Conservation (phyloP, 1,139 yeast genomes). For the Magnusiomyces paraingens region DNA sequence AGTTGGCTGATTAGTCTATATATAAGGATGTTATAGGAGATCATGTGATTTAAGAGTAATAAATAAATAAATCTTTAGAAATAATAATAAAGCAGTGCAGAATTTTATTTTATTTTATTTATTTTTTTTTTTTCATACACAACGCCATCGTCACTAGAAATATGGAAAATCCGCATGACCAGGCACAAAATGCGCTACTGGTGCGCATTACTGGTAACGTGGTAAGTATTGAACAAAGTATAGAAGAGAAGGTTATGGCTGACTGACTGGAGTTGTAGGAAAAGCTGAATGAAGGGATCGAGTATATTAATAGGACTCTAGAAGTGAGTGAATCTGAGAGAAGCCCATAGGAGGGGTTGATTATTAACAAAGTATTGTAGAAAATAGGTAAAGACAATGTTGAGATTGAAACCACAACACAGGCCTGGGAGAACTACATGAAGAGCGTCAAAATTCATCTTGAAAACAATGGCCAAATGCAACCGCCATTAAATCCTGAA, state of each 20-base stretch:
- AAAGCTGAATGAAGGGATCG: conserved; percentile 64
- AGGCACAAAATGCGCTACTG: conserved; percentile 70
- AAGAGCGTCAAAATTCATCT: conserved; percentile 66
- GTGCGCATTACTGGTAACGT: conserved; percentile 72
- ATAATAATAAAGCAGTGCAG: background rate
- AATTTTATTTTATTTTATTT: background rate
- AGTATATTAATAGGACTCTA: conserved; percentile 53
- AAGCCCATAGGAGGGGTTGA: background rate
- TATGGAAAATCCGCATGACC: conserved; percentile 90
- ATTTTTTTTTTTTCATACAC: background rate
- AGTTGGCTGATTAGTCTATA: background rate
- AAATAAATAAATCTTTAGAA: background rate
- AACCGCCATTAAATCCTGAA: conserved; percentile 40
- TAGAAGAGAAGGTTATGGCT: background rate
- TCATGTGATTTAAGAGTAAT: background rate
- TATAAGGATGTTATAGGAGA: background rate
- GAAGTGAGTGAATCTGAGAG: conserved; percentile 34
- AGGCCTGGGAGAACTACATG: conserved; percentile 76
- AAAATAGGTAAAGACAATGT: conserved; percentile 61
- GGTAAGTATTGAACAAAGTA: conserved; percentile 29
- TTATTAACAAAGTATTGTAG: conserved; percentile 19
- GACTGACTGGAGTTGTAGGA: conserved; percentile 35
- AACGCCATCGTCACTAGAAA: background rate
- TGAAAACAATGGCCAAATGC: conserved; percentile 60
- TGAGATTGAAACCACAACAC: conserved; percentile 66